Evolutionary conservation across 2,329 filamentous ascomycete species (phyloP), one percentile per base, ranked within the genome.

Genomic region (Juglanconis juglandina): DNA sequence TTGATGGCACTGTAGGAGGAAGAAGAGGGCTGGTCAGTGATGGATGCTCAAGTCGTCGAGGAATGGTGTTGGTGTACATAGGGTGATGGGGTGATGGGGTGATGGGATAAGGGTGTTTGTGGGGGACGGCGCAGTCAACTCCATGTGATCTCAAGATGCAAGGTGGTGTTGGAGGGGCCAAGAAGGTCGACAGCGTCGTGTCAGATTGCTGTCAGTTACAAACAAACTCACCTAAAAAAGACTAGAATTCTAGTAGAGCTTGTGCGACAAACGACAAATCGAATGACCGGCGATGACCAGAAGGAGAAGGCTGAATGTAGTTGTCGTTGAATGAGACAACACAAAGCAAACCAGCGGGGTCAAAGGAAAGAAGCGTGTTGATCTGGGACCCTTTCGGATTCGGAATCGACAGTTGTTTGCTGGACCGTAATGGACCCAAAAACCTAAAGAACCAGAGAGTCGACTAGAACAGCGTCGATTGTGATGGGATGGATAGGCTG

Each of bases 1-100:
- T 56, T 58, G 47, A 60, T 14, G 55, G 66, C 60, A 67, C 65
- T 67, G 58, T 65, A 68, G 62, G 47, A 42, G 11, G 50, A 58
- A 61, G 59, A 58, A 63, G 33, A 11, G 34, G 48, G 37, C 61
- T 59, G 54, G 64, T 65, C 48, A 65, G 58, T 58, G 63, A 54
- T 59, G 52, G 58, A 63, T 56, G 24, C 24, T 24, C 24, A 24
- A 24, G 24, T 24, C 24, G 52, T 49, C 50, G 48, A 39, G 53
- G 56, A 57, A 41, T 65, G 61, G 64, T 57, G 48, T 56, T 61
- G 42, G 9, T 35, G 24, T 35, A 6, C 2, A 39, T 14, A 13
- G 8, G 1, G 13, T 48, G 47, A 14, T 34, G 33, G 14, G 1
- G 13, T 48, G 47, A 14, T 34, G 33, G 14, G 1, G 13, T 48